Evolutionary conservation across 2,329 filamentous ascomycete species (phyloP), one percentile per base, ranked within the genome.

Genomic region (Fusarium lateritium): DNA sequence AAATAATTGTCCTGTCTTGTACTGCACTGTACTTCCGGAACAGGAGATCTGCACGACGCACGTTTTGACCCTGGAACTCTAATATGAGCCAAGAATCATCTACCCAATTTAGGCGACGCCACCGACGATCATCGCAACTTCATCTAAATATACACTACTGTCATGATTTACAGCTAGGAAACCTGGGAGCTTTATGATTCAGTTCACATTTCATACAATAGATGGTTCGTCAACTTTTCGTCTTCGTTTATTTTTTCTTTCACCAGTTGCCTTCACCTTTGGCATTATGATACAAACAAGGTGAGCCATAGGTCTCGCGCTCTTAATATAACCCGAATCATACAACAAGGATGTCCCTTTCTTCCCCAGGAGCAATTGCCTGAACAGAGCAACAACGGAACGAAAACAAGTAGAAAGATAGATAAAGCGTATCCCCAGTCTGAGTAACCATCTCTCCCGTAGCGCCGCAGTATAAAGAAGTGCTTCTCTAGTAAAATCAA

Each of bases 401-500:
- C 43, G 36, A 22, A 52, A 59, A 45, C 38, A 33, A 57, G 17
- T 6, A 52, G 43, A 53, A 60, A 47, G 51, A 36, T 31, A 45
- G 62, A 54, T 15, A 50, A 40, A 38, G 31, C 52, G 26, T 53
- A 58, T 56, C 31, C 47, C 70, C 63, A 38, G 56, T 63, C 50
- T 56, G 53, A 56, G 43, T 26, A 55, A 42, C 45, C 49, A 28
- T 59, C 58, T 64, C 66, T 65, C 54, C 65, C 64, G 24, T 61
- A 67, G 66, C 72, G 70, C 72, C 72, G 13, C 46, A 60, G 50
- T 61, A 36, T 56, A 71, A 56, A 66, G 45, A 70, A 47, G 38
- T 64, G 55, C 65, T 55, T 66, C 58, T 74, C 68, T 74, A 74
- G 62, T 67, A 52, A 52, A 56, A 64, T 24, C 58, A 73, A 70